Evolutionary conservation across 805 yeast species (phyloP).

Genomic region (Ogataea salicorniae): DNA sequence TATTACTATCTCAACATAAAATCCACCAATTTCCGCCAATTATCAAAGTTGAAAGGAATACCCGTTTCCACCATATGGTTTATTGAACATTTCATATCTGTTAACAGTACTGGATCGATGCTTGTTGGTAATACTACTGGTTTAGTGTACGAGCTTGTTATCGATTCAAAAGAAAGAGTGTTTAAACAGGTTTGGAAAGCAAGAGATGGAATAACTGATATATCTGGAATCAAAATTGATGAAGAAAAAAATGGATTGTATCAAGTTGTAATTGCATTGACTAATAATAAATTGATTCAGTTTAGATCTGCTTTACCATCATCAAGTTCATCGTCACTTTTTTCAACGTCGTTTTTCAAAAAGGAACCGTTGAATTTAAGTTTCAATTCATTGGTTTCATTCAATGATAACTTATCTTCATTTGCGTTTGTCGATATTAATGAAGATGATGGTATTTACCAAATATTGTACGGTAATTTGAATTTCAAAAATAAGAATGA

Average conservation of each 20-base stretch:
- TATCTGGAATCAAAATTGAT: constrained; percentile 6
- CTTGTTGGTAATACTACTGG: constrained; percentile 48
- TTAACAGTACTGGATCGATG: constrained; percentile 38
- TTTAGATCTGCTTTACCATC: constrained; percentile 10
- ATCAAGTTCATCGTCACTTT: constrained; percentile 4
- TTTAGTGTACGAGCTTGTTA: constrained; percentile 39
- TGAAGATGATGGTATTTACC: constrained; percentile 13
- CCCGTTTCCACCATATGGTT: constrained; percentile 40
- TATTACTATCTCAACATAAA: constrained; percentile 43
- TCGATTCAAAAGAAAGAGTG: constrained; percentile 41
- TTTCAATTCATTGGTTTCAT: constrained; percentile 11
- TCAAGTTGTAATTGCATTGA: constrained; percentile 7
- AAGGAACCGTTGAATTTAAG: constrained; percentile 19
- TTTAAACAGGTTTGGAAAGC: constrained; percentile 38
- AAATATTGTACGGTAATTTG: constrained; percentile 16
- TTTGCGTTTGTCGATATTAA: constrained; percentile 22
- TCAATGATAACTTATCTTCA: constrained; percentile 6
- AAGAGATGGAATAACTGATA: constrained; percentile 12
- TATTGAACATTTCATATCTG: constrained; percentile 22
- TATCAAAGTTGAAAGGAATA: constrained; percentile 44
- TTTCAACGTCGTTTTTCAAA: constrained; percentile 11
- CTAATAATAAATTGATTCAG: constrained; percentile 13
- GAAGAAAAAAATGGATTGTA: constrained; percentile 5
- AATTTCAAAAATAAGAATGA: constrained; percentile 19
- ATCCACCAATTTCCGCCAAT: constrained; percentile 35